These are phyloP conservation scores for Teratosphaeriaceae sp. DNA, from an alignment of 2,329 filamentous ascomycete genomes.

Conservation along the genomic window DNA sequence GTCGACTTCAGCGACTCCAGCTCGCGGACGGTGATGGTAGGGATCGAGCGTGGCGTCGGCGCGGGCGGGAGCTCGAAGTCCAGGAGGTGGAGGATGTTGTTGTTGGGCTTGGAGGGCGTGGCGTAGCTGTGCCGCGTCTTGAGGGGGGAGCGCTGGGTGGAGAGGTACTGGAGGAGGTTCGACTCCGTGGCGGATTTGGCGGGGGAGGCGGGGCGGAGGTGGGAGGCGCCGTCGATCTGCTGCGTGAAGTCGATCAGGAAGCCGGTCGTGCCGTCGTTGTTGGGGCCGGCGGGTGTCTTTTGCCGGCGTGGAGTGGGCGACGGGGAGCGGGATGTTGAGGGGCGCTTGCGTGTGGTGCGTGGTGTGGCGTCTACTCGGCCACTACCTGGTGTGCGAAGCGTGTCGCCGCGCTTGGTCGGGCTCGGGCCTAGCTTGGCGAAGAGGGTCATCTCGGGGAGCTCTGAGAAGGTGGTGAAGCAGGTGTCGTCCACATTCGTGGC, in stretches of 20 bases:
- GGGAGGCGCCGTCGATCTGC: slow-evolving; percentile 54
- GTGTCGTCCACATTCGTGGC: slow-evolving; percentile 54
- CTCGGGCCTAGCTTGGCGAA: slow-evolving; percentile 63
- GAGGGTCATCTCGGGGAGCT: slow-evolving; percentile 78
- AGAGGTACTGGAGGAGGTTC: slow-evolving; percentile 38
- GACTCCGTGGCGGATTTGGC: slow-evolving; percentile 44
- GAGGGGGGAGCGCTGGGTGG: slow-evolving; percentile 36
- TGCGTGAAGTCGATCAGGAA: slow-evolving; percentile 85
- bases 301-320: slow-evolving; percentile 49
- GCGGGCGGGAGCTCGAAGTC: slow-evolving; percentile 93
- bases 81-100: slow-evolving; percentile 61
- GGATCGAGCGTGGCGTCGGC: slow-evolving; percentile 85
- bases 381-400: slow-evolving; percentile 18
- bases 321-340: slow-evolving; percentile 35
- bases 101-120: slow-evolving; percentile 39
- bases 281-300: slow-evolving; percentile 31
- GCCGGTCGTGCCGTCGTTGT: slow-evolving; percentile 64
- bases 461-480: slow-evolving; percentile 82
- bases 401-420: slow-evolving; percentile 33
- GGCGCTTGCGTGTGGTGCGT: slow-evolving; percentile 40
- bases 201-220: slow-evolving; percentile 45
- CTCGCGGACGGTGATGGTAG: slow-evolving; percentile 84
- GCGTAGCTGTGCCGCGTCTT: slow-evolving; percentile 30
- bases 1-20: slow-evolving; percentile 86
- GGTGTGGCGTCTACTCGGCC: slow-evolving; percentile 39